Evolutionary conservation across 2,329 filamentous ascomycete genomes (phyloP).

Genomic region (Paecilomyces variotii): DNA sequence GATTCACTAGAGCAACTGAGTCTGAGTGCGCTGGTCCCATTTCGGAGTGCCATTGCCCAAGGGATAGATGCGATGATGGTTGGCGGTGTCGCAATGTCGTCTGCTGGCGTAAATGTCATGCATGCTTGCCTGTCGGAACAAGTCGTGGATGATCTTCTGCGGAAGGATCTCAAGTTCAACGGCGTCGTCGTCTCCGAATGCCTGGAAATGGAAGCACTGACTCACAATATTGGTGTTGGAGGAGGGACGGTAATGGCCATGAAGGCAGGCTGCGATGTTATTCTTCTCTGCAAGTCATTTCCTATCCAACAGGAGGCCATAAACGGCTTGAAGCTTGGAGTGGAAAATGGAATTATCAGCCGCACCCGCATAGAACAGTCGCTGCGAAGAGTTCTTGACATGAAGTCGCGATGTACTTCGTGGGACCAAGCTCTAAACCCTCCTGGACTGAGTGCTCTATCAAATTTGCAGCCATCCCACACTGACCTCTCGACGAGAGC

Average conservation of each 20-base stretch:
- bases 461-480: constrained; percentile 74
- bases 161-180: constrained; percentile 81
- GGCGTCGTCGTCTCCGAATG: constrained; percentile 94
- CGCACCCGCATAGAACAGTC: constrained; percentile 74
- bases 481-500: constrained; percentile 72
- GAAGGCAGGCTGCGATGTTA: constrained; percentile 87
- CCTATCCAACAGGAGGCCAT: constrained; percentile 87
- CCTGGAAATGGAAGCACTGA: constrained; percentile 91
- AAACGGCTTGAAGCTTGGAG: constrained; percentile 75
- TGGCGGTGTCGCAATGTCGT: constrained; percentile 86
- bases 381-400: constrained; percentile 63
- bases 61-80: constrained; percentile 94
- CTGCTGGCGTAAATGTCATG: constrained; percentile 86
- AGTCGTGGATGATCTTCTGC: constrained; percentile 80
- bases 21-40: constrained; percentile 83
- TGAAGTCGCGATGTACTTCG: constrained; percentile 79
- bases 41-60: constrained; percentile 78
- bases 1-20: constrained; percentile 89
- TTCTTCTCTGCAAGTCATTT: constrained; percentile 81
- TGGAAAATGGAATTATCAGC: constrained; percentile 84
- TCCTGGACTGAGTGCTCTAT: constrained; percentile 65
- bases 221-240: constrained; percentile 92
- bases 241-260: constrained; percentile 97
- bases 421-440: constrained; percentile 92
- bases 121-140: constrained; percentile 90